Conservation (phyloP, 805 yeast species). For the Grigorovia yakushimaensis region DNA sequence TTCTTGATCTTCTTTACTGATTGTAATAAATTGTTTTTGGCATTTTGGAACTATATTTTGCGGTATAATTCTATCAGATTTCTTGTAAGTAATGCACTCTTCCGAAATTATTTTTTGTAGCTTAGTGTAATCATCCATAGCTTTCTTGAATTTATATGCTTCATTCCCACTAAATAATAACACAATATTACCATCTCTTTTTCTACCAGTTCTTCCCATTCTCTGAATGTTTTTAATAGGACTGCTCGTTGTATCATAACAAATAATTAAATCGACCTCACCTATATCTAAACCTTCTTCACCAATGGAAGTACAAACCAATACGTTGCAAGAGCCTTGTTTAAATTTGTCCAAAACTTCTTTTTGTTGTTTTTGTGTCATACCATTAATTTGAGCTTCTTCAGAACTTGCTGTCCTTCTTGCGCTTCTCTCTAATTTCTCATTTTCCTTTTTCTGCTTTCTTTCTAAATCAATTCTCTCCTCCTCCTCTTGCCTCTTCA, state of each 20-base stretch:
- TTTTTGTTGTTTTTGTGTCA: conserved; percentile 85
- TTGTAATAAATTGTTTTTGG: conserved; percentile 44
- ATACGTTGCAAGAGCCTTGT: conserved; percentile 58
- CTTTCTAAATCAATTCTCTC: conserved; percentile 23
- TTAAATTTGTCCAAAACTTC: conserved; percentile 67
- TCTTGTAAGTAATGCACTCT: conserved; percentile 35
- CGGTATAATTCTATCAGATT: conserved; percentile 65
- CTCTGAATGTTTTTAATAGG: conserved; percentile 91
- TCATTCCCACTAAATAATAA: conserved; percentile 71
- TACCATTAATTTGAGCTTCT: conserved; percentile 69
- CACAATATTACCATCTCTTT: conserved; percentile 76
- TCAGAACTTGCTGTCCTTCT: conserved; percentile 56
- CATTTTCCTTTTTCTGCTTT: conserved; percentile 25
- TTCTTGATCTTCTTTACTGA: conserved; percentile 62
- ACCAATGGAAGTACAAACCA: conserved; percentile 95
- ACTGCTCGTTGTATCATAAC: conserved; percentile 87
- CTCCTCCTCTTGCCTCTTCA: conserved; percentile 27
- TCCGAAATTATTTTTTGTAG: conserved; percentile 62
- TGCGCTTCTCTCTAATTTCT: conserved; percentile 27
- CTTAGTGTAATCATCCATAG: conserved; percentile 73
- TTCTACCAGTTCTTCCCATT: conserved; percentile 98
- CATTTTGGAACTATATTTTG: conserved; percentile 43
- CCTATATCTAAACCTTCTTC: conserved; percentile 99
- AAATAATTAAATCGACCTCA: conserved; percentile 87
- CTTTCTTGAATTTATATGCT: conserved; percentile 65